Evolutionary conservation across 202 grass and related monocot species (phyloP).

Genomic region (Carex sylvatica): DNA sequence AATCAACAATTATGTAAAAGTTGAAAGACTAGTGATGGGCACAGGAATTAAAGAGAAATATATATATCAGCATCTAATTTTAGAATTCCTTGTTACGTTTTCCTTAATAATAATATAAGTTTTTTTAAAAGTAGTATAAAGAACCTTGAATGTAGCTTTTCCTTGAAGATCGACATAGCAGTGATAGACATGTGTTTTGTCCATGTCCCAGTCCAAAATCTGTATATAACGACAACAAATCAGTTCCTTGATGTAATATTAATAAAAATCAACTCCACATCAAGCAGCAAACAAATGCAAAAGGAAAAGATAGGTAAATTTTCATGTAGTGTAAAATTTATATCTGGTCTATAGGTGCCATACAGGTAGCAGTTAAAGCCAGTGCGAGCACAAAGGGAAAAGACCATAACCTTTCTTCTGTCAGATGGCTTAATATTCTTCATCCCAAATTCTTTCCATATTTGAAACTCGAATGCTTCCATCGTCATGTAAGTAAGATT

Average conservation of each 20-base stretch:
- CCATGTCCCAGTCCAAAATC: conserved; percentile 52
- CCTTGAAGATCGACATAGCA: conserved; percentile 47
- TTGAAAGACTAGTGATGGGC: background rate
- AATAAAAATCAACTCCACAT: background rate
- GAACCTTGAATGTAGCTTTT: conserved; percentile 51
- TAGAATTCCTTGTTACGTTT: background rate
- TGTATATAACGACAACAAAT: conserved; percentile 34
- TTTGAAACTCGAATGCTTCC: conserved; percentile 46
- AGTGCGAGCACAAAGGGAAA: background rate
- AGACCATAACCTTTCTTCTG: conserved; percentile 50
- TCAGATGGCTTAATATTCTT: conserved; percentile 33
- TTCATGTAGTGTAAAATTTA: background rate
- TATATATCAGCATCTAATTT: background rate
- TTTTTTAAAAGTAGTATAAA: background rate
- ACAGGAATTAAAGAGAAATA: background rate
- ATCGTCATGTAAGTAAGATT: conserved; percentile 37
- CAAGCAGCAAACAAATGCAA: background rate
- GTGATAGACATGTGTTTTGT: conserved; percentile 54
- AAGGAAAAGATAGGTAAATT: background rate
- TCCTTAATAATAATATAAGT: background rate
- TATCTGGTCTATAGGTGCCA: background rate
- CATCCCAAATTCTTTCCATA: conserved; percentile 50
- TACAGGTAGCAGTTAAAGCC: background rate
- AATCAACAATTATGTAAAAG: background rate
- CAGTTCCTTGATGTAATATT: background rate